These are phyloP conservation scores for Rhizoctonia solani DNA, from an alignment of 1,284 basidiomycete genomes.

Conservation along the genomic window DNA sequence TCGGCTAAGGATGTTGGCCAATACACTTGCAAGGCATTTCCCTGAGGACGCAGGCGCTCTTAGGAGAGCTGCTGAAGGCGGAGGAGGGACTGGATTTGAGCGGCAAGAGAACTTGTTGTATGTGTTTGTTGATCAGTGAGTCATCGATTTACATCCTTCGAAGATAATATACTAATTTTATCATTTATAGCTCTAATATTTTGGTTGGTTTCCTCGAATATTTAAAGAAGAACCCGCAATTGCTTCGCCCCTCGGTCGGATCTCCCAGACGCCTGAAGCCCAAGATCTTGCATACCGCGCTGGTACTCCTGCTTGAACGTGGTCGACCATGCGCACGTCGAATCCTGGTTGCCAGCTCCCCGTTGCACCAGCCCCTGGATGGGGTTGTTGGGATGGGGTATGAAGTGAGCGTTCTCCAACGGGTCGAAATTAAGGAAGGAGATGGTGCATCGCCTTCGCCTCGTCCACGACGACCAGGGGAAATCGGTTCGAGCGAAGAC, in stretches of 20 bases:
- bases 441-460: conserved; percentile 36
- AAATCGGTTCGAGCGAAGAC: conserved; percentile 17
- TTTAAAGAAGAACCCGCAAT: conserved; percentile 57
- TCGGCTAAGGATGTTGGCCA: conserved; percentile 41
- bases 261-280: conserved; percentile 44
- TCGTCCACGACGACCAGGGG: conserved; percentile 39
- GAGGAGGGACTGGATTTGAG: conserved; percentile 43
- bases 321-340: conserved; percentile 68
- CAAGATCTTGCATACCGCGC: conserved; percentile 68
- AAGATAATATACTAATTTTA: not conserved
- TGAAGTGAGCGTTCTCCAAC: conserved; percentile 73
- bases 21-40: conserved; percentile 42
- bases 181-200: conserved; percentile 70
- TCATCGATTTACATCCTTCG: conserved; percentile 37
- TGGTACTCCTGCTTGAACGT: conserved; percentile 72
- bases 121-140: conserved; percentile 85
- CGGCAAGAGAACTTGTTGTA: conserved; percentile 67
- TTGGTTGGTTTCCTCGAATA: conserved; percentile 74
- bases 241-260: conserved; percentile 42
- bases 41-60: conserved; percentile 42
- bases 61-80: conserved; percentile 47
- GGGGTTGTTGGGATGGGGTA: conserved; percentile 75
- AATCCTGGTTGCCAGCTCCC: conserved; percentile 79
- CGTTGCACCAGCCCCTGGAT: conserved; percentile 78
- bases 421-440: conserved; percentile 66